These are phyloP conservation scores for Craspedostauros australis DNA, from an alignment of 108 stramenopile genomes.

Conservation along the genomic window DNA sequence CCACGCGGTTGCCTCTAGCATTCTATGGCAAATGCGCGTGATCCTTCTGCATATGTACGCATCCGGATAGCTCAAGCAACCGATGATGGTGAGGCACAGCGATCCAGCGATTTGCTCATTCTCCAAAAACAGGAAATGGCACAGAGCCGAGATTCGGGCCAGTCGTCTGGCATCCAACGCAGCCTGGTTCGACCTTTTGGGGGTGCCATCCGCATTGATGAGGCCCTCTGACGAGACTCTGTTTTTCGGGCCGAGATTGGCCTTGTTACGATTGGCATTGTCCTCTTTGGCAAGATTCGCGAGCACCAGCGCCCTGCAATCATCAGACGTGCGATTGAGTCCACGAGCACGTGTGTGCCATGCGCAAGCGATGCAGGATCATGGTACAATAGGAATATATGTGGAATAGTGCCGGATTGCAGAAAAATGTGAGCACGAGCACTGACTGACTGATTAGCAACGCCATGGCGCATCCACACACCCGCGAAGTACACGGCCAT, in stretches of 20 bases:
- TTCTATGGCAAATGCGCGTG: slow-evolving; percentile 81
- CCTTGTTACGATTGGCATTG: slow-evolving; percentile 9
- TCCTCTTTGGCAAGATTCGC: slow-evolving; percentile 24
- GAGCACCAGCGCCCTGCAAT: slow-evolving; percentile 21
- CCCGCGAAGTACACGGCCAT: slow-evolving; percentile 47
- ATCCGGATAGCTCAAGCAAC: slow-evolving; percentile 79
- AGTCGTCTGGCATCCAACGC: slow-evolving; percentile 71
- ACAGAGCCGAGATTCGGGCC: slow-evolving; percentile 69
- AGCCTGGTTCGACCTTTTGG: slow-evolving; percentile 29
- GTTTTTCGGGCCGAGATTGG: slow-evolving; percentile 36
- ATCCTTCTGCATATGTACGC: slow-evolving; percentile 80
- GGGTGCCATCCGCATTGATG: slow-evolving; percentile 78
- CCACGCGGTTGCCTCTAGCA: slow-evolving; percentile 78
- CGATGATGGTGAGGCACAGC: slow-evolving; percentile 57
- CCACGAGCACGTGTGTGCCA: too few relatives aligned
- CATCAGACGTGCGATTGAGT: too few relatives aligned
- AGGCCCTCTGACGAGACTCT: slow-evolving; percentile 33
- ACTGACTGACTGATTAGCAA: slow-evolving; percentile 65
- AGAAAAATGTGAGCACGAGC: too few relatives aligned
- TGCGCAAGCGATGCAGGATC: too few relatives aligned
- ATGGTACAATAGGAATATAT: slow-evolving; percentile 27
- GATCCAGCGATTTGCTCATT: slow-evolving; percentile 72
- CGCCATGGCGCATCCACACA: too few relatives aligned
- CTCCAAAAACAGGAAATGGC: slow-evolving; percentile 75
- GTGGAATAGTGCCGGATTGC: too few relatives aligned